These are phyloP conservation scores for Phyllosticta paracitricarpa DNA, from an alignment of 2,329 filamentous ascomycete genomes.

Conservation along the genomic window DNA sequence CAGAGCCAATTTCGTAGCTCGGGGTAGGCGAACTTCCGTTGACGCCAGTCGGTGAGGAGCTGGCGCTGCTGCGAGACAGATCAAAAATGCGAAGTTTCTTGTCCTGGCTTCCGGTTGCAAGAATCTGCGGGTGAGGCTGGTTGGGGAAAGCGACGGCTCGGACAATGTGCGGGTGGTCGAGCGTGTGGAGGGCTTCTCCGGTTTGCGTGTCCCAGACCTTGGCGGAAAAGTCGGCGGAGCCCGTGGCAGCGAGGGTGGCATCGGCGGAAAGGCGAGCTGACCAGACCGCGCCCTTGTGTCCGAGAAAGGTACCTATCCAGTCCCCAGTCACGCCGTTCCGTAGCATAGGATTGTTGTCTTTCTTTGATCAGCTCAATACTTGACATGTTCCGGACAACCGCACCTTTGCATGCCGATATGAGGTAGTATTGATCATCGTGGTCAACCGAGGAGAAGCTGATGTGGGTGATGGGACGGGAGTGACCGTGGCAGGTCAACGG, in stretches of 20 bases:
- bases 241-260: slow-evolving; percentile 79
- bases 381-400: not conserved
- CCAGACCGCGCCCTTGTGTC: slow-evolving; percentile 97
- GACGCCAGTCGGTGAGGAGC: slow-evolving; percentile 16
- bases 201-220: slow-evolving; percentile 97
- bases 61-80: slow-evolving; percentile 48
- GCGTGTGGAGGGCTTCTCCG: slow-evolving; percentile 75
- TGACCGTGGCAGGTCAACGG: slow-evolving; percentile 92
- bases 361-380: not conserved
- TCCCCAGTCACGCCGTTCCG: slow-evolving; percentile 92
- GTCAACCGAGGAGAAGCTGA: slow-evolving; percentile 76
- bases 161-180: slow-evolving; percentile 92
- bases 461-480: slow-evolving; percentile 82
- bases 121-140: slow-evolving; percentile 63
- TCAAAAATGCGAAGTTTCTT: slow-evolving; percentile 96
- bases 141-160: slow-evolving; percentile 77
- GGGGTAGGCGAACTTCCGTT: slow-evolving; percentile 41
- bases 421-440: slow-evolving; percentile 82
- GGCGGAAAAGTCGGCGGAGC: slow-evolving; percentile 89
- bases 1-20: slow-evolving; percentile 78
- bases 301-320: slow-evolving; percentile 97
- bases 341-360: slow-evolving; percentile 97
- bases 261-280: slow-evolving; percentile 85
- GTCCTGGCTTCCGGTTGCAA: slow-evolving; percentile 90
- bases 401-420: slow-evolving; percentile 74